A percentile compares a stretch with the other conserved stretches of the same genome.
phyloP scores from a whole-genome alignment of 805 yeast species.

The Metschnikowia arizonensis region DNA sequence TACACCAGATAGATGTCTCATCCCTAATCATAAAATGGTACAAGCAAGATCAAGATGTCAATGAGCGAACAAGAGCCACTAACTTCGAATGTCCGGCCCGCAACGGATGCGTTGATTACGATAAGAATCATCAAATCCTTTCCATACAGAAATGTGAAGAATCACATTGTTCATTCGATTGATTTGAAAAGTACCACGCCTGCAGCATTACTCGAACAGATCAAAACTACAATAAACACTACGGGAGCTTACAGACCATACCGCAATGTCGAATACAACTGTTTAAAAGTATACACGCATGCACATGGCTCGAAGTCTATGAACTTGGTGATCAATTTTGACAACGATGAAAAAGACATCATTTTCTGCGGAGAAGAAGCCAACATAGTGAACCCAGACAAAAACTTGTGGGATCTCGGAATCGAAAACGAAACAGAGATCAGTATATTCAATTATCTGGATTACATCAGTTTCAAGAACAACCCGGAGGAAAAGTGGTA shows the following conservation, averaged over 20 bases:
- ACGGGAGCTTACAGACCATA: slow-evolving; percentile 77
- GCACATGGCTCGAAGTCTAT: slow-evolving; percentile 94
- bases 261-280: slow-evolving; percentile 67
- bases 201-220: slow-evolving; percentile 51
- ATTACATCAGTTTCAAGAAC: slow-evolving; percentile 62
- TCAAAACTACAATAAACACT: slow-evolving; percentile 44
- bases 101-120: slow-evolving; percentile 71
- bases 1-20: slow-evolving; percentile 16
- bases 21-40: background rate
- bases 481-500: slow-evolving; percentile 94
- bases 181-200: slow-evolving; percentile 71
- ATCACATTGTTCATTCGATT: slow-evolving; percentile 62
- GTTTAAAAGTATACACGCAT: slow-evolving; percentile 83
- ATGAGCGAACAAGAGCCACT: slow-evolving; percentile 43
- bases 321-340: slow-evolving; percentile 87
- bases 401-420: slow-evolving; percentile 34
- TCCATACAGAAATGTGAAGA: slow-evolving; percentile 83
- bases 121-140: slow-evolving; percentile 87
- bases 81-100: slow-evolving; percentile 74
- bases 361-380: slow-evolving; percentile 23
- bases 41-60: background rate
- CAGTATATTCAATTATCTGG: slow-evolving; percentile 68
- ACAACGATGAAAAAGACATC: slow-evolving; percentile 72
- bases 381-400: slow-evolving; percentile 11
- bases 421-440: slow-evolving; percentile 88